Conservation (phyloP, 768 basidiomycete species). For the Lentinus tigrinus region DNA sequence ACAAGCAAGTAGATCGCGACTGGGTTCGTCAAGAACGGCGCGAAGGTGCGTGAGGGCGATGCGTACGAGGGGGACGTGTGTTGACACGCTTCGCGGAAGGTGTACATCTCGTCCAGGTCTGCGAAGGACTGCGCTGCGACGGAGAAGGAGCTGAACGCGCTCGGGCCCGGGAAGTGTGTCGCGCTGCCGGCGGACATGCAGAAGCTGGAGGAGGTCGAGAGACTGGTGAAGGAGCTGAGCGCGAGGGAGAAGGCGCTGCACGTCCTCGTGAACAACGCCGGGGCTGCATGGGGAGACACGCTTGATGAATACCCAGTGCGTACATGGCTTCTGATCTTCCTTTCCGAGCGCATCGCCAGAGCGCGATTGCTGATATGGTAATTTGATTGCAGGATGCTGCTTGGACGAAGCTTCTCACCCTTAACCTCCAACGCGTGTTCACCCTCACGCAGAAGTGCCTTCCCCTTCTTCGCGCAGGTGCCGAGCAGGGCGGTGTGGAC, state of each 20-base stretch:
- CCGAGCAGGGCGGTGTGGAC: conserved; percentile 37
- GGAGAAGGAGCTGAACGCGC: conserved; percentile 47
- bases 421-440: conserved; percentile 65
- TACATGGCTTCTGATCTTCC: background rate
- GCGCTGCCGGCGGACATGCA: conserved; percentile 55
- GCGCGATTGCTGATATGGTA: background rate
- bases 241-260: conserved; percentile 53
- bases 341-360: background rate
- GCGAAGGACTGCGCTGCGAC: conserved; percentile 50
- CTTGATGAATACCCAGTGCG: conserved; percentile 48
- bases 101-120: conserved; percentile 64
- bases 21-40: conserved; percentile 62
- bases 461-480: conserved; percentile 52
- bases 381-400: conserved; percentile 44
- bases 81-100: conserved; percentile 29
- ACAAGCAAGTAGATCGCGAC: conserved; percentile 49
- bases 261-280: conserved; percentile 65
- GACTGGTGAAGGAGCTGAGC: conserved; percentile 49
- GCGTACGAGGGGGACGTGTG: background rate
- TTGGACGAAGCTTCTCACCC: conserved; percentile 58
- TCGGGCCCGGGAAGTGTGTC: conserved; percentile 56
- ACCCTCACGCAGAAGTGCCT: conserved; percentile 60
- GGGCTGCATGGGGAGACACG: conserved; percentile 52
- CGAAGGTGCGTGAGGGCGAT: conserved; percentile 36
- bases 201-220: conserved; percentile 51